Evolutionary conservation across 768 basidiomycete species (phyloP).

Genomic region (Kwoniella bestiolae): DNA sequence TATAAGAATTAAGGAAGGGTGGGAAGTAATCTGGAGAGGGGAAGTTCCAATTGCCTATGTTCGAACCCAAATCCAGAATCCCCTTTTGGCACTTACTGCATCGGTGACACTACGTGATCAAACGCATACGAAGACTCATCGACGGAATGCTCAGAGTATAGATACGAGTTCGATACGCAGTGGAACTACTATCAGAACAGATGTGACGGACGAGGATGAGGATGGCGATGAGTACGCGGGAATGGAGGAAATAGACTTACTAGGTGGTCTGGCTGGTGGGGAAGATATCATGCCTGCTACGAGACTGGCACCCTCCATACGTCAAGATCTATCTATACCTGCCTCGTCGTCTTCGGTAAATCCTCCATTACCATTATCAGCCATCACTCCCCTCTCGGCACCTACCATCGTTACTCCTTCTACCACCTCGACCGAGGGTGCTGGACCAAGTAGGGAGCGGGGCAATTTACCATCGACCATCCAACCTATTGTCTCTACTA

Average conservation of each 20-base stretch:
- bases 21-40: conserved; percentile 81
- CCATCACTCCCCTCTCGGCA: conserved; percentile 27
- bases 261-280: conserved; percentile 70
- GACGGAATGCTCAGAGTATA: conserved; percentile 17
- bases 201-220: conserved; percentile 50
- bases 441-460: conserved; percentile 41
- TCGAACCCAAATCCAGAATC: conserved; percentile 70
- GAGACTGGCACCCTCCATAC: conserved; percentile 70
- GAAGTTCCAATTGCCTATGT: conserved; percentile 79
- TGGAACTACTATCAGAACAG: conserved; percentile 40
- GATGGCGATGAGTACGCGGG: conserved; percentile 55
- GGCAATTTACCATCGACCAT: conserved; percentile 27
- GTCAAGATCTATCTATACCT: conserved; percentile 68
- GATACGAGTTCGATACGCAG: conserved; percentile 32
- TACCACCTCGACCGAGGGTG: conserved; percentile 57
- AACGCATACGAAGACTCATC: conserved; percentile 21
- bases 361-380: conserved; percentile 53
- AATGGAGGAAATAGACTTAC: conserved; percentile 67
- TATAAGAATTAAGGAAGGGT: conserved; percentile 69
- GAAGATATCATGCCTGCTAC: conserved; percentile 65
- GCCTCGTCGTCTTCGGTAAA: conserved; percentile 58
- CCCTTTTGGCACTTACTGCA: conserved; percentile 79
- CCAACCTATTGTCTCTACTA: conserved; percentile 60
- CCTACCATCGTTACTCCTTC: conserved; percentile 63
- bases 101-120: conserved; percentile 82